Evolutionary conservation across 495 filamentous ascomycete species (phyloP).

Genomic region (Choiromyces venosus): DNA sequence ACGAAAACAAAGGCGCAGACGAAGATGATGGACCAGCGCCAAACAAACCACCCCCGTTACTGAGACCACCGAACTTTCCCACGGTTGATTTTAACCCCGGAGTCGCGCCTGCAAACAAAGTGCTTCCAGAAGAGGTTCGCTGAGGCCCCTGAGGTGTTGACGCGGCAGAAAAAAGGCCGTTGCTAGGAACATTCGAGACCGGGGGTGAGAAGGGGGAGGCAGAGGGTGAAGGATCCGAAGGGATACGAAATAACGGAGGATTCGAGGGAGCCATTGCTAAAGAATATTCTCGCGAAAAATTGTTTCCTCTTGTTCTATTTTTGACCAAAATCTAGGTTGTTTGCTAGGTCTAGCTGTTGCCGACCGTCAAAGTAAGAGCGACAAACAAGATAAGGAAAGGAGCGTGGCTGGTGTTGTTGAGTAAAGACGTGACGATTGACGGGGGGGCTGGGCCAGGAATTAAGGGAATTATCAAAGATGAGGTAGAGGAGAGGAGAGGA

Average conservation of each 20-base stretch:
- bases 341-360: not conserved
- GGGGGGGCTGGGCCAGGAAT: not conserved
- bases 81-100: conserved; percentile 17
- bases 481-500: not conserved
- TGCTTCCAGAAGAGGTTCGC: conserved; percentile 22
- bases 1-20: not conserved
- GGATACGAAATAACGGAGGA: conserved; percentile 24
- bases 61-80: not conserved
- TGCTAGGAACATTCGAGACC: conserved; percentile 24
- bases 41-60: conserved; percentile 13
- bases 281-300: not conserved
- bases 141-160: conserved; percentile 25
- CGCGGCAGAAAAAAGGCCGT: conserved; percentile 37
- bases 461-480: not conserved
- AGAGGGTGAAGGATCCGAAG: conserved; percentile 8
- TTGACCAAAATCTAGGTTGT: not conserved
- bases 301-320: not conserved
- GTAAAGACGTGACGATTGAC: not conserved
- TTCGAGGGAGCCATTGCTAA: conserved; percentile 21
- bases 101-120: conserved; percentile 37
- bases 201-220: conserved; percentile 23
- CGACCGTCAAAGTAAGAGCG: not conserved
- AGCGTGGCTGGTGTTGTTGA: not conserved
- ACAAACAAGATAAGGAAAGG: not conserved
- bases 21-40: not conserved